A percentile compares a stretch with the other conserved stretches of the same genome.
Evolutionary conservation across 2,329 filamentous ascomycete species (phyloP).

Genomic region (Phialophora verrucosa): DNA sequence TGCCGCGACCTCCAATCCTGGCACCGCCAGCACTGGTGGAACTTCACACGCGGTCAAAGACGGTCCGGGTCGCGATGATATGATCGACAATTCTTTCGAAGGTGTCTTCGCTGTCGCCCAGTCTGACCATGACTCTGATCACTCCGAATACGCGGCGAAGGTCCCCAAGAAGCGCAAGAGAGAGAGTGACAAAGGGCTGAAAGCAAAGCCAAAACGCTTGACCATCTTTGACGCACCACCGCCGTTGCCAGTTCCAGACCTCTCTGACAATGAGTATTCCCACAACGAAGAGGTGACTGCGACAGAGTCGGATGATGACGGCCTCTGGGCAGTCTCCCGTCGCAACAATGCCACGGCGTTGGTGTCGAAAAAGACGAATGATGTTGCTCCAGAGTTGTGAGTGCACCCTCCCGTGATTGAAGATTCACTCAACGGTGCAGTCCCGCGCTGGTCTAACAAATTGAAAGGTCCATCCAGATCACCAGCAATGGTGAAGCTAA

Average conservation of each 20-base stretch:
- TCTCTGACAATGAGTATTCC: slow-evolving; percentile 27
- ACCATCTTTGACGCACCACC: background rate
- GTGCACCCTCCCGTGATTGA: background rate
- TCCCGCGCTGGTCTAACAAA: background rate
- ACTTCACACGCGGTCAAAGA: background rate
- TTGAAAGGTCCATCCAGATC: background rate
- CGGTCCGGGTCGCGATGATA: background rate
- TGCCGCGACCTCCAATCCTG: background rate
- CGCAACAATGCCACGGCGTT: background rate
- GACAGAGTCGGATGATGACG: slow-evolving; percentile 14
- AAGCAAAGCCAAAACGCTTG: slow-evolving; percentile 3
- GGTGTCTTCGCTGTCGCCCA: background rate
- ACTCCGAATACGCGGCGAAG: slow-evolving; percentile 20
- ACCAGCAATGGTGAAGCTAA: background rate
- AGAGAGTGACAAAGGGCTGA: slow-evolving; percentile 13
- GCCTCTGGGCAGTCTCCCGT: slow-evolving; percentile 9
- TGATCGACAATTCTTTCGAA: background rate
- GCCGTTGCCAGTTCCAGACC: slow-evolving; percentile 19
- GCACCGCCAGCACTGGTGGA: slow-evolving; percentile 1
- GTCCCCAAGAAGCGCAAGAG: slow-evolving; percentile 15
- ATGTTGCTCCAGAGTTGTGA: slow-evolving; percentile 1
- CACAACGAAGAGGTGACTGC: background rate
- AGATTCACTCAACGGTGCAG: background rate
- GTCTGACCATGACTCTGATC: slow-evolving; percentile 23
- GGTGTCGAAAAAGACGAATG: background rate